Base-by-base conservation (phyloP, 1,284 basidiomycete genomes). In the Rhodotorula sp. region DNA sequence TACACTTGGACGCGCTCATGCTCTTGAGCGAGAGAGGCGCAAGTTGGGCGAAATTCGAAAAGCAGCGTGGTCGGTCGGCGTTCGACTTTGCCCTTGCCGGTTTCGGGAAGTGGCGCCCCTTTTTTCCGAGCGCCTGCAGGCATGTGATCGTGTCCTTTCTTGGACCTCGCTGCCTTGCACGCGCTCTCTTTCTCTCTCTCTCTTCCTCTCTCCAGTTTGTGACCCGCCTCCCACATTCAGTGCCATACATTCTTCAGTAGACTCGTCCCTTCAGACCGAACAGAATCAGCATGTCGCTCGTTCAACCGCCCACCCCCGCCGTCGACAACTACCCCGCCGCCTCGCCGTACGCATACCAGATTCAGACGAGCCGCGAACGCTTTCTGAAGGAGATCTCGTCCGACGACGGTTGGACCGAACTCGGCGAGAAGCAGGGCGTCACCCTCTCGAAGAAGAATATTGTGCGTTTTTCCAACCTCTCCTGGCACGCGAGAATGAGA, bases 371-470 rank as follows among this genome's bases (percentile, higher is more conserved):
- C 2, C 56, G 62, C 16, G 28, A 23, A 21, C 47, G 67, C 8
- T 71, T 75, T 26, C 48, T 50, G 6, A 7, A 60, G 19, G 71
- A 73, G 49, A 56, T 75, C 19, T 64, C 55, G 0, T 45, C 55
- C 16, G 69, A 75, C 19, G 62, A 52, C 1, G 68, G 66, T 2
- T 75, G 74, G 74, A 60, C 67, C 31, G 65, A 71, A 38, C 65
- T 67, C 28, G 74, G 74, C 19, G 74, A 75, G 57, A 54, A 63
- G 14, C 67, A 75, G 10, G 74, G 65, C 1, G 69, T 72, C 6
- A 23, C 57, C 18, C 19, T 12, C 23, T 43, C 54, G 7, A 15
- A 7, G 55, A 68, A 64, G 61, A 66, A 47, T 60, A 60, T 45
- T 31, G 70, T 62, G 19, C 59, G 66, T 26, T 21, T 31, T 18